A percentile compares a stretch with the other conserved stretches of the same genome.
Conservation (phyloP, 352 stramenopile genomes). For the Phytophthora foliorum region DNA sequence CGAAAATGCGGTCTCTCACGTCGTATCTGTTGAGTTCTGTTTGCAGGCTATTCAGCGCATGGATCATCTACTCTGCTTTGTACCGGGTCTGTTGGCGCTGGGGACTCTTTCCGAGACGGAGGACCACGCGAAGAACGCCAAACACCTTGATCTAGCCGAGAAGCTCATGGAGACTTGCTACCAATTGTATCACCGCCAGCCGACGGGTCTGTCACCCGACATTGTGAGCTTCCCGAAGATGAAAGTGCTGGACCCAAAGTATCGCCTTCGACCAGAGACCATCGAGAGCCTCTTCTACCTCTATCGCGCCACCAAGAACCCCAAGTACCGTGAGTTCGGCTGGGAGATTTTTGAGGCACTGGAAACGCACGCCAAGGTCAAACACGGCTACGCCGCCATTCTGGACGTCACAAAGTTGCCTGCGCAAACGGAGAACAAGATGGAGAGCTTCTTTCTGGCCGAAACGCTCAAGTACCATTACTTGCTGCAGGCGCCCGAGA, state of each 20-base stretch:
- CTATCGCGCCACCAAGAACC: conserved; percentile 95
- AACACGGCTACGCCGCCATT: conserved; percentile 89
- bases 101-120: conserved; percentile 78
- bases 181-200: conserved; percentile 94
- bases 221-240: conserved; percentile 90
- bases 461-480: conserved; percentile 99
- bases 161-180: conserved; percentile 95
- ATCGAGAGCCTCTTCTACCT: conserved; percentile 97
- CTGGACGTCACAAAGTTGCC: conserved; percentile 58
- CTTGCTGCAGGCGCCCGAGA: conserved; percentile 89
- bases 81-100: conserved; percentile 94
- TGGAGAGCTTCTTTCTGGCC: conserved; percentile 99
- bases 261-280: conserved; percentile 96
- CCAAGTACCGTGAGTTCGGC: conserved; percentile 95
- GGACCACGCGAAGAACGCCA: conserved; percentile 76
- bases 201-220: conserved; percentile 95
- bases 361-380: conserved; percentile 92
- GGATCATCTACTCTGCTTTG: conserved; percentile 98
- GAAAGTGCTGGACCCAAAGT: conserved; percentile 76
- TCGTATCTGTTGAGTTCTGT: conserved; percentile 12
- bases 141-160: conserved; percentile 90
- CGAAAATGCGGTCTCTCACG: conserved; percentile 5
- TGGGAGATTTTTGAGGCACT: conserved; percentile 97
- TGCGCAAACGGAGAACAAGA: conserved; percentile 91
- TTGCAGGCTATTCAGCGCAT: conserved; percentile 77